phyloP scores from a whole-genome alignment of 139 green algal species.

The Chloropicon primus region DNA sequence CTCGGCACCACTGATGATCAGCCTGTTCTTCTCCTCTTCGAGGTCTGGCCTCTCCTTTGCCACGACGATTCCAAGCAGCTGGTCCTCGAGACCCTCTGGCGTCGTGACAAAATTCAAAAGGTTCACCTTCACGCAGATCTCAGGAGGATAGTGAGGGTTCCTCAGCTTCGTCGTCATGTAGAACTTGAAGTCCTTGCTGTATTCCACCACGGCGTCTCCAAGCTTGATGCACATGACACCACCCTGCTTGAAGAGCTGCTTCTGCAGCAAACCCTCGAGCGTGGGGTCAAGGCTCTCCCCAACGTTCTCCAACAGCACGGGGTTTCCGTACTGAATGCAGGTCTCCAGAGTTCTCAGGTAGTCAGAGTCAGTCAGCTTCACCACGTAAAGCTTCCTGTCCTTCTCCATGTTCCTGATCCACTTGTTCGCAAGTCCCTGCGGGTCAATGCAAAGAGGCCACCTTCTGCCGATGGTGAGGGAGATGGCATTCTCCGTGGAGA shows the following conservation, averaged over 20 bases:
- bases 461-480: slow-evolving; percentile 16
- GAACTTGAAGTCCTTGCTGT: slow-evolving; percentile 25
- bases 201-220: slow-evolving; percentile 30
- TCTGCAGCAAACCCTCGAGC: slow-evolving; percentile 32
- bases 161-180: slow-evolving; percentile 43
- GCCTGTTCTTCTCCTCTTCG: slow-evolving; percentile 42
- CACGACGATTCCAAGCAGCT: slow-evolving; percentile 55
- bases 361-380: slow-evolving; percentile 30
- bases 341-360: slow-evolving; percentile 34
- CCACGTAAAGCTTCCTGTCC: slow-evolving; percentile 13
- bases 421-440: slow-evolving; percentile 33
- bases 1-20: slow-evolving; percentile 36
- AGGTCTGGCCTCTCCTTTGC: slow-evolving; percentile 51
- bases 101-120: slow-evolving; percentile 69
- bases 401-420: slow-evolving; percentile 39
- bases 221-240: slow-evolving; percentile 25
- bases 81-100: slow-evolving; percentile 46
- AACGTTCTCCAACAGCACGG: slow-evolving; percentile 35
- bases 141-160: slow-evolving; percentile 35
- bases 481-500: slow-evolving; percentile 54
- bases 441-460: slow-evolving; percentile 34
- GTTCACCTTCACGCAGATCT: slow-evolving; percentile 33
- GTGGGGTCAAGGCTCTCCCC: slow-evolving; percentile 30
- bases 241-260: slow-evolving; percentile 37
- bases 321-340: slow-evolving; percentile 28